These are phyloP conservation scores for Stenocarpella maydis DNA, from an alignment of 2,329 filamentous ascomycete genomes.

Conservation along the genomic window DNA sequence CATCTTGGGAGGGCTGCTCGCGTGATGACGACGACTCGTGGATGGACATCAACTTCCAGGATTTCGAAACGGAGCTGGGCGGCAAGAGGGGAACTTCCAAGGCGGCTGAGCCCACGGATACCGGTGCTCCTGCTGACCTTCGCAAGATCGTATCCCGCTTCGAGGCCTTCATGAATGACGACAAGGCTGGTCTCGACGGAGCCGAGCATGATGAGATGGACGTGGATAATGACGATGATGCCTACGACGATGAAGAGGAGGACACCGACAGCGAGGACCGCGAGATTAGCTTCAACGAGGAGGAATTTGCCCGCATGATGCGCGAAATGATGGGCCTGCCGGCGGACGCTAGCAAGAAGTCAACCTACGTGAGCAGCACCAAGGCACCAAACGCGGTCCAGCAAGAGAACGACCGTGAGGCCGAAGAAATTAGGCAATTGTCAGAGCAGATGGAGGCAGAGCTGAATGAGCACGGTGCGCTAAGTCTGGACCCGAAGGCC, in stretches of 20 bases:
- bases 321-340: constrained; percentile 84
- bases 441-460: constrained; percentile 76
- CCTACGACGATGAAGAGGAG: constrained; percentile 51
- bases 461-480: constrained; percentile 71
- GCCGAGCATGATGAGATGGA: constrained; percentile 78
- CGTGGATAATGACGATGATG: constrained; percentile 69
- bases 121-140: constrained; percentile 75
- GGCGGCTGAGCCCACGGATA: constrained; percentile 67
- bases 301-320: constrained; percentile 88
- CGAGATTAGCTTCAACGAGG: constrained; percentile 82
- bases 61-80: constrained; percentile 80
- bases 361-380: constrained; percentile 24
- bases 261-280: constrained; percentile 74
- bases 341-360: background rate
- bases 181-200: constrained; percentile 81
- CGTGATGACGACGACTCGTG: constrained; percentile 87
- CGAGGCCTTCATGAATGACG: constrained; percentile 88
- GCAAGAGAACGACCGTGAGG: constrained; percentile 54
- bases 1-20: constrained; percentile 67
- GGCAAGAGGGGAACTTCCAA: constrained; percentile 51
- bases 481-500: constrained; percentile 59
- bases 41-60: constrained; percentile 90
- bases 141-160: constrained; percentile 95
- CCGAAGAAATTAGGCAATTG: constrained; percentile 70
- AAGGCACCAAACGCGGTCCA: constrained; percentile 6